phyloP scores from a whole-genome alignment of 495 filamentous ascomycete species.

The Emericellopsis terricola region DNA sequence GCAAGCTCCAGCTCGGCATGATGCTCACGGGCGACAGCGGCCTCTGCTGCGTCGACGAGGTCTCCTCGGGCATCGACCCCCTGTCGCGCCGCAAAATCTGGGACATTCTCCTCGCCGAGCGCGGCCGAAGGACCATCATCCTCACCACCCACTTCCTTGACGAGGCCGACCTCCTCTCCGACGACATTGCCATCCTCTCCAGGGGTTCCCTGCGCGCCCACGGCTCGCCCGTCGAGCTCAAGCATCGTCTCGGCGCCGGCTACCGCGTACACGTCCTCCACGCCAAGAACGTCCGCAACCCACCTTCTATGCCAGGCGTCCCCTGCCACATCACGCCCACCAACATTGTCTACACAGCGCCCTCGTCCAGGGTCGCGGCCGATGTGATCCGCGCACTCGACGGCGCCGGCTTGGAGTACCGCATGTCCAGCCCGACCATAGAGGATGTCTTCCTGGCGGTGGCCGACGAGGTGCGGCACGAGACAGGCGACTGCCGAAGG shows the following conservation, averaged over 20 bases:
- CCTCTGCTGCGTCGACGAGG: conserved; percentile 70
- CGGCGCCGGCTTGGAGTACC: conserved; percentile 38
- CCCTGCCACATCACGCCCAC: conserved; percentile 35
- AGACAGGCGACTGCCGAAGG: conserved; percentile 28
- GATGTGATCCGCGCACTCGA: conserved; percentile 42
- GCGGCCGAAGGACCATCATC: conserved; percentile 51
- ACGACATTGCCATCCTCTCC: conserved; percentile 52
- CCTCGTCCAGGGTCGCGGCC: conserved; percentile 36
- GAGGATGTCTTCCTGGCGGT: conserved; percentile 64
- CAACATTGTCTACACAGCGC: conserved; percentile 44
- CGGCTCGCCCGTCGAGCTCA: conserved; percentile 51
- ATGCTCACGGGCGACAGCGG: conserved; percentile 63
- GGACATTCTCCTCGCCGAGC: conserved; percentile 58
- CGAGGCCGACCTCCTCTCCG: conserved; percentile 49
- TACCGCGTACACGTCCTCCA: conserved; percentile 50
- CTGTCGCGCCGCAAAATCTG: conserved; percentile 58
- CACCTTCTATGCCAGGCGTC: conserved; percentile 33
- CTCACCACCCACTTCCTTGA: conserved; percentile 64
- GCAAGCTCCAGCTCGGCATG: conserved; percentile 61
- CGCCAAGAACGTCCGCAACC: conserved; percentile 16
- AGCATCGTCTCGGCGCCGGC: conserved; percentile 41
- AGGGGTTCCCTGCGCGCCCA: conserved; percentile 43
- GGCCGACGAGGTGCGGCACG: conserved; percentile 46
- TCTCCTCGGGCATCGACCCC: conserved; percentile 57
- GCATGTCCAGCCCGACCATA: conserved; percentile 55